These are phyloP conservation scores for Fremontodendron californicum DNA, from an alignment of 345 rosid genomes.

Conservation along the genomic window DNA sequence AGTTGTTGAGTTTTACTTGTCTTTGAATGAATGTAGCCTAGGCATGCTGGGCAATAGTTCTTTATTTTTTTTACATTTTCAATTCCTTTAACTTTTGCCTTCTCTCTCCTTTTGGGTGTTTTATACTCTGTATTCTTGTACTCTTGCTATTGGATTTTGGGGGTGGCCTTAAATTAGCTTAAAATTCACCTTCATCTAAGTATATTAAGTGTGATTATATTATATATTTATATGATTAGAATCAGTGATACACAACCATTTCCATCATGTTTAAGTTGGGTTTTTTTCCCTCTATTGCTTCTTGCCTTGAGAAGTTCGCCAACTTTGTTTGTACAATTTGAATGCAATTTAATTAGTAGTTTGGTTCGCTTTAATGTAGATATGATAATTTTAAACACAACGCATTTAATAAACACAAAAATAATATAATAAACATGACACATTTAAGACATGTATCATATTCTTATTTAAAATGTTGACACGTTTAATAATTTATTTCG, in stretches of 20 bases:
- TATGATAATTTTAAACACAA: no score
- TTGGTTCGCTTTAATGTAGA: no score
- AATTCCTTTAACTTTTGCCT: background rate
- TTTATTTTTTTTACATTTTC: background rate
- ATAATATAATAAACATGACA: no score
- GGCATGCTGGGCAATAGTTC: background rate
- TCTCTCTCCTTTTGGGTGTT: background rate
- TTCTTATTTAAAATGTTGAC: no score
- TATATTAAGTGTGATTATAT: no score
- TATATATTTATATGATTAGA: background rate
- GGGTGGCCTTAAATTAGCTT: background rate
- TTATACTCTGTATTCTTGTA: background rate
- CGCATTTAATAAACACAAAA: no score
- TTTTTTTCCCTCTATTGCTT: no score
- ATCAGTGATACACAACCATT: background rate
- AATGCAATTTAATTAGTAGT: no score
- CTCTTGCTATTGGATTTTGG: background rate
- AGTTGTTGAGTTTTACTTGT: background rate
- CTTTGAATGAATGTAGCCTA: background rate
- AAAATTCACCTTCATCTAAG: background rate
- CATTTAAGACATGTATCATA: no score
- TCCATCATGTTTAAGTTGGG: no score
- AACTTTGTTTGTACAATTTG: no score
- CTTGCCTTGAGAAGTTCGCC: background rate
- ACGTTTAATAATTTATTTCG: no score